Evolutionary conservation across 2,329 filamentous ascomycete genomes (phyloP), one percentile per base, ranked within the genome.

Genomic region (Uncinocarpus reesii): DNA sequence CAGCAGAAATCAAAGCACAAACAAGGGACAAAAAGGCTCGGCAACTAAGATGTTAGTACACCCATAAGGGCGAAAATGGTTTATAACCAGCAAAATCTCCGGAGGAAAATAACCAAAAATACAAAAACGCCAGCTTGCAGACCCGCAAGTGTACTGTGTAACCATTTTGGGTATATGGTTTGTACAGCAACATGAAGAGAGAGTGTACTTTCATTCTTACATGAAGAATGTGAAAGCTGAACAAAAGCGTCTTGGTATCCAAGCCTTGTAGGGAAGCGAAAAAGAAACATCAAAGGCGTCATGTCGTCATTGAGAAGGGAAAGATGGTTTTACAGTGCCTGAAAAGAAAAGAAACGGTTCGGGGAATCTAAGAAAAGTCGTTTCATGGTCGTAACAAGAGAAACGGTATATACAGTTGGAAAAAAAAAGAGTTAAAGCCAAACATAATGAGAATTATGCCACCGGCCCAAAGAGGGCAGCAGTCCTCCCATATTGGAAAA

Each of bases 341-440:
- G 10, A 29, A 11, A 23, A 38, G 35, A 34, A 23, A 43, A 34
- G 7, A 24, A 31, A 32, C 16, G 13, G 40, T 10, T 28, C 26
- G 8, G 18, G 29, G 41, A 7, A 18, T 34, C 18, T 34, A 43
- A 43, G 29, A 34, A 48, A 48, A 42, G 29, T 42, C 37, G 46
- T 43, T 48, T 48, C 37, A 48, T 48, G 26, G 34, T 37, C 46
- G 32, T 48, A 34, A 41, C 23, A 35, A 34, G 23, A 28, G 37
- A 18, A 42, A 31, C n/a, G 21, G 38, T 48, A 48, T 48, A 43
- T 48, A 48, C 46, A 48, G 31, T 15, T 26, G 23, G 21, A 15
- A 35, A 15, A 29, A 29, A 26, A 29, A 15, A 29, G 7, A 37
- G 7, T 7, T 8, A 41, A 29, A 43, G 21, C 20, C n/a, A 31